Base-by-base conservation (phyloP, 148 eudicot genomes). In the Rhododendron griersonianum region DNA sequence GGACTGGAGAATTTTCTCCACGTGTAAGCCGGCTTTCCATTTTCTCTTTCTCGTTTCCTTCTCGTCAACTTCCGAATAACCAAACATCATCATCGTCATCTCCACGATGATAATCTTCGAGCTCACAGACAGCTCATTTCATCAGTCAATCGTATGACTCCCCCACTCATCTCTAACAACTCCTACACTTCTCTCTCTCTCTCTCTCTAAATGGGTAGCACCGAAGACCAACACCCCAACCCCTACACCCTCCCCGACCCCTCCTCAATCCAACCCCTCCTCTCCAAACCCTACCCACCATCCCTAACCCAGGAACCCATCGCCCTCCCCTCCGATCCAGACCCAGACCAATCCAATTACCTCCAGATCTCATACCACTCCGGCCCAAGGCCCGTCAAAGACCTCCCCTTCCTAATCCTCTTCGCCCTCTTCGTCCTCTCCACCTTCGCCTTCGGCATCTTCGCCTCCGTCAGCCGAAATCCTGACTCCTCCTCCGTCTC, bases 361-460 rank as follows among this genome's bases (percentile, higher is more conserved):
- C 92, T 89, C 69, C 96, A 93, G 86, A 95, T 95, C 88, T 83
- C 98, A 39, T 95, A 92, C 93, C 91, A 93, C 75, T 84, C 84
- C 74, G 93, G 92, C 84, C 96, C 91, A 45, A 88, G 99, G 77
- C 78, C 91, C 61, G 79, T 93, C 90, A 97, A 93, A 76, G 98
- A 97, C 92, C 82, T 92, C 10, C 91, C 95, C 30, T 97, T 97
- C 78, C 92, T 97, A 73, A 84, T 95, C 86, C 92, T 97, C 73
- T 95, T 93, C 78, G 7, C 76, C 45, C 88, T 95, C 30, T 83
- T 96, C 73, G 78, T 91, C 67, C 85, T 96, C 78, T 89, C 84
- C 81, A 96, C 99, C 81, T 94, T 91, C 86, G 98, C 84, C 67
- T 92, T 95, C 83, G 99, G 99, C 73, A 94, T 96, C 78, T 96